Evolutionary conservation across 2,329 filamentous ascomycete species (phyloP).

Genomic region (Diaporthe longicolla): DNA sequence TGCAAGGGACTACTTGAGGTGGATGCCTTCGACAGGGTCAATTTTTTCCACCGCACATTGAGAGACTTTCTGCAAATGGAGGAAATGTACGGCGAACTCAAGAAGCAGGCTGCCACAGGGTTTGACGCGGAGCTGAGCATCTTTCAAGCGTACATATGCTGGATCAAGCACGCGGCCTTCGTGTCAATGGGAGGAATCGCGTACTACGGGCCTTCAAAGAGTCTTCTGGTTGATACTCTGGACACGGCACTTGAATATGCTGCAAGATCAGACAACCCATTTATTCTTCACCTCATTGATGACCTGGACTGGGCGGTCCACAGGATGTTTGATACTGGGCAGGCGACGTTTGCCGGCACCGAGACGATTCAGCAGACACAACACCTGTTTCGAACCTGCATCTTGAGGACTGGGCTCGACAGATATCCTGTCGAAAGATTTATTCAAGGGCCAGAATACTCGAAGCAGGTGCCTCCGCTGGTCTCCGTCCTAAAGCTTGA

Average conservation of each 20-base stretch:
- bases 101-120: not conserved
- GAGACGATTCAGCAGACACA: constrained; percentile 9
- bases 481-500: constrained; percentile 7
- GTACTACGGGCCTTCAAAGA: not conserved
- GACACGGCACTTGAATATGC: constrained; percentile 1
- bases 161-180: constrained; percentile 7
- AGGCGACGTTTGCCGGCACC: constrained; percentile 11
- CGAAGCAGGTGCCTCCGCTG: not conserved
- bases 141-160: constrained; percentile 9
- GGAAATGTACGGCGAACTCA: not conserved
- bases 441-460: not conserved
- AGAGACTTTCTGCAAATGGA: constrained; percentile 19
- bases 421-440: not conserved
- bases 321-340: not conserved
- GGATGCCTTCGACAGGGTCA: constrained; percentile 10
- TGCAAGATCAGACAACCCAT: not conserved
- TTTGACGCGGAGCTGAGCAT: not conserved
- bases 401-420: constrained; percentile 10
- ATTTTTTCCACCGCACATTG: constrained; percentile 17
- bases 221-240: constrained; percentile 1
- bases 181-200: not conserved
- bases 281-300: not conserved
- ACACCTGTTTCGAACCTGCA: constrained; percentile 3
- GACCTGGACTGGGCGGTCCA: constrained; percentile 12
- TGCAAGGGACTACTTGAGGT: constrained; percentile 17